Percentiles rank a stretch among this genome's conserved stretches.
Evolutionary conservation across 2,329 filamentous ascomycete genomes (phyloP).

Genomic region (Fusarium lateritium): DNA sequence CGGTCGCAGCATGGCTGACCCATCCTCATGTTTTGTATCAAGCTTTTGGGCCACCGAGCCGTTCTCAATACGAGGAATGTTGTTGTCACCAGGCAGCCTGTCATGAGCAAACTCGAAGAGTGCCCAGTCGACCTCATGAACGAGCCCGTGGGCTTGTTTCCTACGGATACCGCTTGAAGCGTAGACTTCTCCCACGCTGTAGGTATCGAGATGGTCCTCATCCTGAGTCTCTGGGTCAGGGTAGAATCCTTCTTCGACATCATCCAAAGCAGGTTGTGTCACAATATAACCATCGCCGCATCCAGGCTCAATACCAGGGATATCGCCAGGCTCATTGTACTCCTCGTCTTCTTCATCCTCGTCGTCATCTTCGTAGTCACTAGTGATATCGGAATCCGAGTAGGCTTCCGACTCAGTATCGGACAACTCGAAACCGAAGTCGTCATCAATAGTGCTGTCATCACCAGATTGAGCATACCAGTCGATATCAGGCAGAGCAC

Average conservation of each 20-base stretch:
- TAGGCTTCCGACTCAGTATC: slow-evolving; percentile 71
- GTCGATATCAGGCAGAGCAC: slow-evolving; percentile 56
- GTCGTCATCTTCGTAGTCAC: slow-evolving; percentile 66
- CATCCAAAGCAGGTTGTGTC: slow-evolving; percentile 92
- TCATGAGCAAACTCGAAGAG: slow-evolving; percentile 84
- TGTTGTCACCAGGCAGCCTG: slow-evolving; percentile 79
- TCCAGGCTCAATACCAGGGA: slow-evolving; percentile 81
- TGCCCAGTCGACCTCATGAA: slow-evolving; percentile 97
- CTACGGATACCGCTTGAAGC: slow-evolving; percentile 92
- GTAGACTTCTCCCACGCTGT: slow-evolving; percentile 85
- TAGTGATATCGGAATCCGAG: slow-evolving; percentile 67
- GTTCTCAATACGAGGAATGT: slow-evolving; percentile 65
- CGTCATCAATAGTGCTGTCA: slow-evolving; percentile 65
- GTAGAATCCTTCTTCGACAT: slow-evolving; percentile 87
- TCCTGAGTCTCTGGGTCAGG: slow-evolving; percentile 79
- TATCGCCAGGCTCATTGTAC: slow-evolving; percentile 78
- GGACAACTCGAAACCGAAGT: slow-evolving; percentile 73
- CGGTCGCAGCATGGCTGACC: slow-evolving; percentile 63
- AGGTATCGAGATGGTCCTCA: slow-evolving; percentile 86
- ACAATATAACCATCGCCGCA: slow-evolving; percentile 84
- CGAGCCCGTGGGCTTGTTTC: slow-evolving; percentile 77
- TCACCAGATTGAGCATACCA: slow-evolving; percentile 61
- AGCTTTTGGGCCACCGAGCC: slow-evolving; percentile 26
- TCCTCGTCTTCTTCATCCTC: slow-evolving; percentile 69
- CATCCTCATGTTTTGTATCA: slow-evolving; percentile 21